phyloP scores from a whole-genome alignment of 129 eudicot species.

The Centaurea solstitialis region DNA sequence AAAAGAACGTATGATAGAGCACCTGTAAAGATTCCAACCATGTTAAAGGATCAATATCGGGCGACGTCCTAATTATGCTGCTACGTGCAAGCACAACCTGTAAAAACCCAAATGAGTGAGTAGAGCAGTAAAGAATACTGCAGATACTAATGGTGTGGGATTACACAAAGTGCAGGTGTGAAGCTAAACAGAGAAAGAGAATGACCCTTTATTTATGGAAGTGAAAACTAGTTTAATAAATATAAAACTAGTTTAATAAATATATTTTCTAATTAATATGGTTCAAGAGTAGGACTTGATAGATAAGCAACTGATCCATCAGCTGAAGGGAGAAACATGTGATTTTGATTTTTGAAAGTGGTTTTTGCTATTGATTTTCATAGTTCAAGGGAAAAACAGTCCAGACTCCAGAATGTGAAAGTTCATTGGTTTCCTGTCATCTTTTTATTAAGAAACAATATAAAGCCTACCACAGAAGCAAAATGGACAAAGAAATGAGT shows the following conservation, averaged over 20 bases:
- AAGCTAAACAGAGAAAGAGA: neutral
- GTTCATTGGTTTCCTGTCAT: neutral
- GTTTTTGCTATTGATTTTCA: neutral
- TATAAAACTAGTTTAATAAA: no score
- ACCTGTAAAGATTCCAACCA: conserved; percentile 92
- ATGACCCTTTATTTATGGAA: neutral
- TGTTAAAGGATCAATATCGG: conserved; percentile 79
- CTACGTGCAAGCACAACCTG: conserved; percentile 99
- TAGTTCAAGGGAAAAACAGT: neutral
- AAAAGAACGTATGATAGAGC: neutral
- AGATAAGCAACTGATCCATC: neutral
- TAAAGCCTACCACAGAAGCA: neutral
- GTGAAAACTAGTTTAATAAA: neutral
- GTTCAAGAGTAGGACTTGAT: neutral
- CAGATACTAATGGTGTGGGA: neutral
- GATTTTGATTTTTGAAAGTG: neutral
- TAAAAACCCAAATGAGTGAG: conserved; percentile 6
- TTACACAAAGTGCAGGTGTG: neutral
- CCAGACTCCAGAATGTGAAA: neutral
- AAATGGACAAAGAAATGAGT: neutral
- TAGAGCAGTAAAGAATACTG: neutral
- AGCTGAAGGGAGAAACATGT: neutral
- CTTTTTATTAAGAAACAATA: neutral
- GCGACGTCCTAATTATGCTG: conserved; percentile 68
- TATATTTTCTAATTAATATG: neutral